Conservation (phyloP, 495 filamentous ascomycete genomes). For the Aspergillus conjunctus region DNA sequence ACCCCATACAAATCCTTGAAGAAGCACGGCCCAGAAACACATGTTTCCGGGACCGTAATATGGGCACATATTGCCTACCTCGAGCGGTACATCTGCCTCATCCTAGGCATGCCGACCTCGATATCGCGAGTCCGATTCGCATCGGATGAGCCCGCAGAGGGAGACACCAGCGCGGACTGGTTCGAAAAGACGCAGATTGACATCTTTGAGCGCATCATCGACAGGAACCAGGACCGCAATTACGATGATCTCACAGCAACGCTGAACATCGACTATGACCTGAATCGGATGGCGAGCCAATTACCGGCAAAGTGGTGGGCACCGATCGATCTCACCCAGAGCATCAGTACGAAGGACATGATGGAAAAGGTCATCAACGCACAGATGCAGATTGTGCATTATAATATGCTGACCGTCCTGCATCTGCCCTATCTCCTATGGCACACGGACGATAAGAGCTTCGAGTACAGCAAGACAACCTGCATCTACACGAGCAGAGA, state of each 20-base stretch:
- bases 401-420: not conserved
- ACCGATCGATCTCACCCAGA: constrained; percentile 6
- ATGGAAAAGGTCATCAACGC: no score
- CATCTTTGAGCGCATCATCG: not conserved
- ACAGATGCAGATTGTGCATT: no score
- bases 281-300: not conserved
- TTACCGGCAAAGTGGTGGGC: constrained; percentile 5
- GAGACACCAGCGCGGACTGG: not conserved
- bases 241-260: constrained; percentile 3
- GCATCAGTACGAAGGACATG: no score
- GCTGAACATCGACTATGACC: constrained; percentile 1
- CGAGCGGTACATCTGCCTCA: constrained; percentile 2
- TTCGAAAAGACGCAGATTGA: not conserved
- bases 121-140: not conserved
- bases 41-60: not conserved
- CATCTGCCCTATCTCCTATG: constrained; percentile 11
- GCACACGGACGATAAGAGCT: not conserved
- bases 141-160: not conserved
- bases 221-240: constrained; percentile 2
- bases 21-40: not conserved
- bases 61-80: constrained; percentile 9
- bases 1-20: not conserved
- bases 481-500: constrained; percentile 10
- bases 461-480: constrained; percentile 12
- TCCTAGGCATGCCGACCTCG: not conserved